Percentiles rank a stretch among this genome's conserved stretches.
These are phyloP conservation scores for Entamoeba moshkovskii DNA, from an alignment of 208 protist genomes.

Conservation along the genomic window DNA sequence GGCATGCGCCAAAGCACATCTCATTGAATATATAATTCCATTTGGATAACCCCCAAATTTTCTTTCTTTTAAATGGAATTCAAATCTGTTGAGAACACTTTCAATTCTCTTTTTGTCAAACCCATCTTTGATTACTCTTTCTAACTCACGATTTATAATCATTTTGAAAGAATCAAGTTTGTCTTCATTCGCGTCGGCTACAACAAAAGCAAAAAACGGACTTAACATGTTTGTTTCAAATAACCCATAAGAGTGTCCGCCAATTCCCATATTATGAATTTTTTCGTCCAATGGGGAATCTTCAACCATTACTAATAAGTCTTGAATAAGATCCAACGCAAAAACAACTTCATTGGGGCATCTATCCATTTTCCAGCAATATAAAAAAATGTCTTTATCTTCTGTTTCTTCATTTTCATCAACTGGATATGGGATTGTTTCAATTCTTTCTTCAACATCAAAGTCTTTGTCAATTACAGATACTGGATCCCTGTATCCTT, in stretches of 20 bases:
- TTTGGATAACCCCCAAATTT: background rate
- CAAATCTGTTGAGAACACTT: background rate
- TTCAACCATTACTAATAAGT: background rate
- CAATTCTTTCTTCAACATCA: no score
- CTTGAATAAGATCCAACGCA: background rate
- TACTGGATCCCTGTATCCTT: no score
- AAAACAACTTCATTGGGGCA: background rate
- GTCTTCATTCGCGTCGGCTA: background rate
- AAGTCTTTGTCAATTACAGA: no score
- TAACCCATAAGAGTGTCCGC: background rate
- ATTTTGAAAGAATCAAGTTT: background rate
- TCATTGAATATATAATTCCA: background rate
- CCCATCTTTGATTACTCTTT: background rate
- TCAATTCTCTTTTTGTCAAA: background rate
- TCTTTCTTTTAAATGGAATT: background rate
- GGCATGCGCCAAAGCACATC: background rate
- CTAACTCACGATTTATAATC: background rate
- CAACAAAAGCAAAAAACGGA: background rate
- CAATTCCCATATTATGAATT: background rate
- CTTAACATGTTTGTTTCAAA: background rate
- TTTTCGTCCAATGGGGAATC: background rate
- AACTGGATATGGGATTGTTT: background rate
- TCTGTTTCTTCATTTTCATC: background rate
- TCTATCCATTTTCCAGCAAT: background rate
- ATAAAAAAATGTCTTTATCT: background rate